Conservation (phyloP, 78 protist species). For the Planoprotostelium fungivorum region DNA sequence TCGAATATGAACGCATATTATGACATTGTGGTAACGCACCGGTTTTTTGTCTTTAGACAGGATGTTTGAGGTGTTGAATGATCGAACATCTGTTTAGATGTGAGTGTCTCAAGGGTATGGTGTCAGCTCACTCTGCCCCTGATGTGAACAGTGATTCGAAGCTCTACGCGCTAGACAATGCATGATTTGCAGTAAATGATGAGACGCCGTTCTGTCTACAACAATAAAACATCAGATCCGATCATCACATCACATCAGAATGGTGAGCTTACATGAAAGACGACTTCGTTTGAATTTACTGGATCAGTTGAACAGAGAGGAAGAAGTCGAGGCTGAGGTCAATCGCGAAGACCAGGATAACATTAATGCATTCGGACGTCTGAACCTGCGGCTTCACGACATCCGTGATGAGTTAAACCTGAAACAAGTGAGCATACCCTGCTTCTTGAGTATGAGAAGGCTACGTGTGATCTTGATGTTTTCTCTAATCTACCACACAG, state of each 20-base stretch:
- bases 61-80: conserved; percentile 1
- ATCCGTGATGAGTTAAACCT: not conserved
- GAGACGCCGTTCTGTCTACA: not conserved
- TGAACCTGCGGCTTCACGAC: not conserved
- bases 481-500: not conserved
- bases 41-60: not conserved
- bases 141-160: not conserved
- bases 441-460: no score
- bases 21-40: not conserved
- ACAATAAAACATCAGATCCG: not conserved
- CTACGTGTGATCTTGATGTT: not conserved
- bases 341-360: not conserved
- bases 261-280: not conserved
- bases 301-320: not conserved
- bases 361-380: not conserved
- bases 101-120: not conserved
- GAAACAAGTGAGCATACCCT: not conserved
- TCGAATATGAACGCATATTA: no score
- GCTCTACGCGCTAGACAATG: not conserved
- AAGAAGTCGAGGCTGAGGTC: not conserved
- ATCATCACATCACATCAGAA: not conserved
- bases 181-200: not conserved
- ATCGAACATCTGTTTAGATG: no score
- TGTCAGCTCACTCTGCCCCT: not conserved
- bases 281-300: not conserved